Evolutionary conservation across 2,329 filamentous ascomycete species (phyloP), one percentile per base, ranked within the genome.

Genomic region (Exophiala xenobiotica): DNA sequence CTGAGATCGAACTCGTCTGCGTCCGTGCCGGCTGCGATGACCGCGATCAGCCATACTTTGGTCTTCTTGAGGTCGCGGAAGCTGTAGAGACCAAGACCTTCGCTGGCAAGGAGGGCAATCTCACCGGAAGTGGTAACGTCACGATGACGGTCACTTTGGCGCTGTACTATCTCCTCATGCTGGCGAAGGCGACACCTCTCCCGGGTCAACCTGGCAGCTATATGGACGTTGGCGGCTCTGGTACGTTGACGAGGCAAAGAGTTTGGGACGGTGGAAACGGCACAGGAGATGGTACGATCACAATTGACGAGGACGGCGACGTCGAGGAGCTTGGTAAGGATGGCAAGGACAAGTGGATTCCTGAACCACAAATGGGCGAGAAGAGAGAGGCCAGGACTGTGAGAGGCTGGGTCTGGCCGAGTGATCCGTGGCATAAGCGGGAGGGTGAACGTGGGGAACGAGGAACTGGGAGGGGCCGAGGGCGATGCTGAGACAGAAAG

Each of bases 1-100:
- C 90, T 1, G 92, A 96, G 72, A 96, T 96, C 63, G 92, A 97
- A 73, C 83, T 96, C 6, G 85, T 96, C 31, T 84, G 93, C 62
- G 90, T 96, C 1, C 88, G 91, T 63, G 88, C 87, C 60, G 90
- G 91, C 46, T 74, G 71, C 50, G 72, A 81, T 67, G 61, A 85
- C 78, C 72, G 73, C 40, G 72, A 78, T 33, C 83, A 83, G 1
- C 91, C 91, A 0, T 84, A 90, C 67, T 96, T 96, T 65, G 91
- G 92, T n/a, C 89, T 85, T 69, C 76, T 96, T 4, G 91, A 97
- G 68, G 79, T 95, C 22, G 75, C 79, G 0, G 65, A 77, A 0
- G 75, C 81, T 0, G 79, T 85, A 47, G 70, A 76, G 4, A 75
- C 82, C 44, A 76, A 75, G 27, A 74, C 75, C 0, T 68, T 54